Conservation (phyloP, 148 eudicot genomes). For the Bassia scoparia region DNA sequence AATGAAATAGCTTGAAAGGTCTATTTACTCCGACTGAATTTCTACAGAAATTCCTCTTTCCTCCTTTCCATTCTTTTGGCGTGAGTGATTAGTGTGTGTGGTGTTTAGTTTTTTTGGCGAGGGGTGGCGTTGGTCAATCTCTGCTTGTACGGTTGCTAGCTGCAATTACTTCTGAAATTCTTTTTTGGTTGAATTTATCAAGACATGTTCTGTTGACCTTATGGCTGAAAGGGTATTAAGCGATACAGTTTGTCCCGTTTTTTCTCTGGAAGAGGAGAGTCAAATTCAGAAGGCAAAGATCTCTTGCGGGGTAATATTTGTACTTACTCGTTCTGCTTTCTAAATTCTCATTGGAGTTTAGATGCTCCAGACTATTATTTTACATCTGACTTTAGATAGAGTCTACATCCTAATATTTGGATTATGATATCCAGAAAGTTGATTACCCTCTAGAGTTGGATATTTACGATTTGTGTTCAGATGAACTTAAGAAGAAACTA, state of each 20-base stretch:
- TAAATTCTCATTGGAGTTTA: not conserved
- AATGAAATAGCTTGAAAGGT: no score
- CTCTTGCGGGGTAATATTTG: constrained; percentile 80
- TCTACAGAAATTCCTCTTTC: no score
- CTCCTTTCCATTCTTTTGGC: no score
- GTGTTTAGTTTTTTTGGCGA: no score
- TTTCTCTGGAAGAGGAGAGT: constrained; percentile 99
- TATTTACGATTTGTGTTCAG: constrained; percentile 86
- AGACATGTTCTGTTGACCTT: not conserved
- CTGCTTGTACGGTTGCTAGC: not conserved
- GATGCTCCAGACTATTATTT: not conserved
- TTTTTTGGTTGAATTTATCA: not conserved
- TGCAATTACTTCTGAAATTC: not conserved
- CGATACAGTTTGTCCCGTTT: constrained; percentile 92
- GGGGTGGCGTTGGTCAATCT: no score
- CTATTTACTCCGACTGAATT: no score
- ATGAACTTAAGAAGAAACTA: constrained; percentile 73
- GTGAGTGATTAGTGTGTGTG: no score
- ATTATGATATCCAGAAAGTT: constrained; percentile 65
- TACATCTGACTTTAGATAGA: not conserved
- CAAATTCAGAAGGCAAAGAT: constrained; percentile 98
- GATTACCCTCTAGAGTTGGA: constrained; percentile 93
- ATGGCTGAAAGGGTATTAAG: constrained; percentile 64
- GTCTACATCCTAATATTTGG: not conserved
- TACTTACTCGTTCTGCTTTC: not conserved